Evolutionary conservation across 2,329 filamentous ascomycete species (phyloP).

Genomic region (Ambrosiella cleistominuta): DNA sequence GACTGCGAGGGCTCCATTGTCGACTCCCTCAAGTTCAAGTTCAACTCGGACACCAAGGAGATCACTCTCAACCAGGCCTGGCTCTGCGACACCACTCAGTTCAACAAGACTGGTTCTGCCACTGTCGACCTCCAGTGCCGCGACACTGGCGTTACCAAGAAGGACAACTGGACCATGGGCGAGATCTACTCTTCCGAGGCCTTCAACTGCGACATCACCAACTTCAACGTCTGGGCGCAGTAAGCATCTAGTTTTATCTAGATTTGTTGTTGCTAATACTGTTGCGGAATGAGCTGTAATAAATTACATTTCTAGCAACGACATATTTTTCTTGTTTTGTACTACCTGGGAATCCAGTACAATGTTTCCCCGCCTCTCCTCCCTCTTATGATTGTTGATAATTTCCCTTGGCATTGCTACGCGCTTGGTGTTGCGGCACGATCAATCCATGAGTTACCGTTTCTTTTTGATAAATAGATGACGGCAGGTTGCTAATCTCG

Average conservation of each 20-base stretch:
- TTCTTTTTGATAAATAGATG: no score
- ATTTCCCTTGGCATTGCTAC: no score
- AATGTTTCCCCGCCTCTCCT: no score
- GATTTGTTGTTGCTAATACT: neutral
- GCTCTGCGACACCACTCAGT: conserved; percentile 21
- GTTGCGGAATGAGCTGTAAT: neutral
- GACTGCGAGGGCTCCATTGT: conserved; percentile 21
- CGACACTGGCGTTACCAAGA: conserved; percentile 13
- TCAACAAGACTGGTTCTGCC: conserved; percentile 3
- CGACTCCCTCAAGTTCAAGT: conserved; percentile 25
- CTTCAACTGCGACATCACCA: conserved; percentile 16
- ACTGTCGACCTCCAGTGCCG: neutral
- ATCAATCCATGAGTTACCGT: no score
- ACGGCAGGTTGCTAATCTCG: no score
- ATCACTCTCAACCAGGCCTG: conserved; percentile 32
- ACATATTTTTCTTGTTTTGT: no score
- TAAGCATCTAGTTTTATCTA: neutral
- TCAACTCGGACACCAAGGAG: conserved; percentile 20
- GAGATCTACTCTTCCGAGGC: conserved; percentile 19
- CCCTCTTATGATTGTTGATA: no score
- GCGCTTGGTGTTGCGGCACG: no score
- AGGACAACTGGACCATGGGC: conserved; percentile 19
- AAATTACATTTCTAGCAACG: no score
- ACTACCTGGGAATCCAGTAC: no score
- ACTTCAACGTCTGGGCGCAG: neutral